Percentiles rank a stretch among this genome's conserved stretches.
Evolutionary conservation across 163 green algal species (phyloP).

Genomic region (Scenedesmus sp.): DNA sequence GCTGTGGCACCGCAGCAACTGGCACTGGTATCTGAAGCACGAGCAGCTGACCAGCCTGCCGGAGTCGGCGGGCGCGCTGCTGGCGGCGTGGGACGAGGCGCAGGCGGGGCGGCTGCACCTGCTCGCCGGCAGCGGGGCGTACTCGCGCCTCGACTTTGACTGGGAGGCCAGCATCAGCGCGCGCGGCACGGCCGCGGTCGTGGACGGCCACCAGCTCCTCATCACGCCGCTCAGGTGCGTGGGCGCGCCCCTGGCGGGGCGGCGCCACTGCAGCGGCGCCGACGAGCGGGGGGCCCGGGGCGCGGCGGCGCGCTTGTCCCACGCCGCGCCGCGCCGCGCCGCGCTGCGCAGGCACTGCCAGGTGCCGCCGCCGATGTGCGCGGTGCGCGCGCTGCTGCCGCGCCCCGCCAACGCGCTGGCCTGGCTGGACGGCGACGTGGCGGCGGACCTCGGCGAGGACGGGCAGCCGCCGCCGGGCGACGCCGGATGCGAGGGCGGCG

Average conservation of each 20-base stretch:
- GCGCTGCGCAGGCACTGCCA: conserved; percentile 62
- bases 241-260: too few relatives aligned
- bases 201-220: conserved; percentile 81
- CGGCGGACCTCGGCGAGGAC: conserved; percentile 14
- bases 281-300: too few relatives aligned
- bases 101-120: conserved; percentile 58
- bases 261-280: too few relatives aligned
- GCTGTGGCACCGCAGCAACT: conserved; percentile 93
- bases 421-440: conserved; percentile 45
- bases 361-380: conserved; percentile 85
- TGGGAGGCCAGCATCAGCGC: conserved; percentile 57
- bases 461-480: neutral
- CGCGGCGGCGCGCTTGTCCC: too few relatives aligned
- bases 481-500: too few relatives aligned
- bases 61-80: neutral
- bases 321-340: too few relatives aligned
- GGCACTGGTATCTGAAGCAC: conserved; percentile 94
- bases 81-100: conserved; percentile 59
- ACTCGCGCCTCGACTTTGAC: neutral
- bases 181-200: conserved; percentile 78
- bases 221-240: conserved; percentile 82
- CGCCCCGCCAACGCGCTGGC: conserved; percentile 53
- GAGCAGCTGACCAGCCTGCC: conserved; percentile 54
- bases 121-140: conserved; percentile 35
- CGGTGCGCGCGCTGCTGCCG: conserved; percentile 57